Evolutionary conservation across 164 flowering plant genomes (phyloP).

Genomic region (Litsea cubeba): DNA sequence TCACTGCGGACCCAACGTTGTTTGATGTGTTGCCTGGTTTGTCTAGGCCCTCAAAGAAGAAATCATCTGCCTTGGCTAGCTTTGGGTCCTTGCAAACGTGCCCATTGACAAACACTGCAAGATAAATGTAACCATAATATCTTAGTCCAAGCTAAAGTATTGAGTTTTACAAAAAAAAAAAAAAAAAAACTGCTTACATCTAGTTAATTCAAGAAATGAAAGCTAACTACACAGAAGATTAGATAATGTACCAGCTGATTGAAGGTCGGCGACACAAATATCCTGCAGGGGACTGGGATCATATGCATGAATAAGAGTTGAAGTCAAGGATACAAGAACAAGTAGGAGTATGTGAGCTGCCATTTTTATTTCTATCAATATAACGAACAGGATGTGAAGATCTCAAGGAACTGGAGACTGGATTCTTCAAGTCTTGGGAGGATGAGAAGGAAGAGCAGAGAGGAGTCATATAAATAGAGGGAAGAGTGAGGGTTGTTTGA

Average conservation of each 20-base stretch:
- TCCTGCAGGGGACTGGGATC: slow-evolving; percentile 13
- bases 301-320: background rate
- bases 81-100: background rate
- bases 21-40: background rate
- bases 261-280: slow-evolving; percentile 4
- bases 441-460: background rate
- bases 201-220: background rate
- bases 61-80: background rate
- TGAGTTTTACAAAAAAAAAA: too few relatives aligned
- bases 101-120: background rate
- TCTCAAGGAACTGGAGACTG: too few relatives aligned
- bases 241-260: background rate
- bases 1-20: background rate
- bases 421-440: background rate
- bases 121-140: background rate
- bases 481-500: background rate
- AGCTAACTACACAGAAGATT: background rate
- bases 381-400: background rate
- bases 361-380: background rate
- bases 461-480: background rate
- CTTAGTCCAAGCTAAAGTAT: background rate
- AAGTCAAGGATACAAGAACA: background rate
- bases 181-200: background rate
- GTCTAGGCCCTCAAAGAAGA: background rate
- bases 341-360: background rate